Percentiles rank a stretch among this genome's conserved stretches.
Conservation (phyloP, 768 basidiomycete genomes). For the Hygrophorus russula region DNA sequence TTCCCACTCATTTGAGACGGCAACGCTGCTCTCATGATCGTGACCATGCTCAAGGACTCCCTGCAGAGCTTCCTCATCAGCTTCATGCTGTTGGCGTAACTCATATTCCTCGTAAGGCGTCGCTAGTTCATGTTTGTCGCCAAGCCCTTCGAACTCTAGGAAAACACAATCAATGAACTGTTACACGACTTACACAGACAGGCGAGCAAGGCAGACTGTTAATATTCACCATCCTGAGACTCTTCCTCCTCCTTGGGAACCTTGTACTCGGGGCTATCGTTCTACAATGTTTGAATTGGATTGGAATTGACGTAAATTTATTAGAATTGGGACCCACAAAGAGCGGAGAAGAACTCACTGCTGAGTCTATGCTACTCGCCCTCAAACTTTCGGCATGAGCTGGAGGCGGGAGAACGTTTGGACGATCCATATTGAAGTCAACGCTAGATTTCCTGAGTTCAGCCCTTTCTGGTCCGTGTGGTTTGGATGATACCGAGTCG, state of each 20-base stretch:
- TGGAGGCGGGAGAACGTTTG: not conserved
- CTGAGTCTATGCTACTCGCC: not conserved
- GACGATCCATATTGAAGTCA: too few relatives aligned
- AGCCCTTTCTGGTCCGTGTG: too few relatives aligned
- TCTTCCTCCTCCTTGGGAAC: slow-evolving; percentile 9
- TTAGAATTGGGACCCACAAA: not conserved
- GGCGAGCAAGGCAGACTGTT: slow-evolving; percentile 4
- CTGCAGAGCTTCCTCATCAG: not conserved
- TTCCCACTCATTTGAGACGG: slow-evolving; percentile 1
- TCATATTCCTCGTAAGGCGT: slow-evolving; percentile 2
- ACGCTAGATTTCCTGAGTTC: too few relatives aligned
- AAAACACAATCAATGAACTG: slow-evolving; percentile 19
- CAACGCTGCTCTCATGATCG: not conserved
- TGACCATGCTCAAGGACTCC: not conserved
- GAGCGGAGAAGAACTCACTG: too few relatives aligned
- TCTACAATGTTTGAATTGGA: not conserved
- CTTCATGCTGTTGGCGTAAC: not conserved
- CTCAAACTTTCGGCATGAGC: not conserved
- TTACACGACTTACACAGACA: slow-evolving; percentile 9
- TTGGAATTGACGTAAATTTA: not conserved
- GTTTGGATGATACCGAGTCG: not conserved
- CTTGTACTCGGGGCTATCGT: slow-evolving; percentile 6
- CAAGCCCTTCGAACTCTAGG: not conserved
- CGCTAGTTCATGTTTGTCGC: not conserved
- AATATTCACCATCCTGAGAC: slow-evolving; percentile 23